These are phyloP conservation scores for Quercus berberidifolia DNA, from an alignment of 306 rosid genomes.

Conservation along the genomic window DNA sequence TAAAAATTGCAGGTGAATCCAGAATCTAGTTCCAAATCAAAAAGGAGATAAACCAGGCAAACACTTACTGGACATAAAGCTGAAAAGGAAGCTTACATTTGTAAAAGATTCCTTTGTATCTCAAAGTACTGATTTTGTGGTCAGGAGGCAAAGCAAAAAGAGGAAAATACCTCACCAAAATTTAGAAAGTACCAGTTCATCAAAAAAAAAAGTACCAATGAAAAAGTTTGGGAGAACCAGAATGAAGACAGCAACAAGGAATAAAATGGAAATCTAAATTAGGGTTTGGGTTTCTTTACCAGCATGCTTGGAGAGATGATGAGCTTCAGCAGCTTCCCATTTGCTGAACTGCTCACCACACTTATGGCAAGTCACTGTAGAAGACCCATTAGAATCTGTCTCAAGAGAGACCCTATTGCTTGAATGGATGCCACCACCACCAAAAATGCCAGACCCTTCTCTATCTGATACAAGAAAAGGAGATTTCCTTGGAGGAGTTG, in stretches of 20 bases:
- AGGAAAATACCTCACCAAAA: neutral
- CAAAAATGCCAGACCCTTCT: conserved; percentile 40
- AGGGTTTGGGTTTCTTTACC: conserved; percentile 33
- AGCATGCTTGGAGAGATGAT: conserved; percentile 91
- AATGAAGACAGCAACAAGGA: neutral
- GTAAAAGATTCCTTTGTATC: conserved; percentile 21
- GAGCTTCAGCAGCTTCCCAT: conserved; percentile 91
- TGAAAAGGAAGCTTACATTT: conserved; percentile 5
- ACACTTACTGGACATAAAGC: conserved; percentile 17
- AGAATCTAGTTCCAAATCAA: conserved; percentile 10
- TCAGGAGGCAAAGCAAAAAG: conserved; percentile 26
- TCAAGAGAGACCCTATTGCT: conserved; percentile 56
- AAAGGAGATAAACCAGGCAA: conserved; percentile 20
- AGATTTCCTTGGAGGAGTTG: conserved; percentile 67
- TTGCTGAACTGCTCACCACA: conserved; percentile 80
- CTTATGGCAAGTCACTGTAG: conserved; percentile 64
- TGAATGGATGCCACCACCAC: conserved; percentile 39
- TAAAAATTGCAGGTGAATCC: conserved; percentile 13
- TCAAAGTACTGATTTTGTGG: conserved; percentile 20
- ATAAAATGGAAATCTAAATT: neutral
- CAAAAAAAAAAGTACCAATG: neutral
- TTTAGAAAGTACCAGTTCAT: neutral
- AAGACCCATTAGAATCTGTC: conserved; percentile 44
- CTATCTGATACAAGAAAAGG: conserved; percentile 48
- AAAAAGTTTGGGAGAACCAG: neutral